A percentile compares a stretch with the other conserved stretches of the same genome.
Conservation (phyloP, 106 monocot species). For the Cymbidium sinense region DNA sequence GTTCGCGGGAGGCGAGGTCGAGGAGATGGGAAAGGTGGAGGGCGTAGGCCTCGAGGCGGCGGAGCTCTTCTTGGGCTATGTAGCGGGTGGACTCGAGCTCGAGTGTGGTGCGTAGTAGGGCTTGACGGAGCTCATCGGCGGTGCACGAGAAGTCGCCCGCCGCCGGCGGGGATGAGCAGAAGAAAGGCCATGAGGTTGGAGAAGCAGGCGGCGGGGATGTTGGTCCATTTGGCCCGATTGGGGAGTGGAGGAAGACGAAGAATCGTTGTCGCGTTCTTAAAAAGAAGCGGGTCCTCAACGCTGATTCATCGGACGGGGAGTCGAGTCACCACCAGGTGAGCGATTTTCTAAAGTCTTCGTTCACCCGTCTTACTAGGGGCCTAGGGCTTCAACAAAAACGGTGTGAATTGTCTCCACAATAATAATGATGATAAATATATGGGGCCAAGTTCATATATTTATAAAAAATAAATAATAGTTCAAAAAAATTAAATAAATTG, state of each 20-base stretch:
- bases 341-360: too few relatives aligned
- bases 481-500: too few relatives aligned
- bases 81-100: conserved; percentile 52
- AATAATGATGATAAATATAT: too few relatives aligned
- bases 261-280: neutral
- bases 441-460: too few relatives aligned
- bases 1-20: conserved; percentile 36
- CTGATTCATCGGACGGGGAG: neutral
- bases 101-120: conserved; percentile 22
- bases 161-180: neutral
- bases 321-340: neutral
- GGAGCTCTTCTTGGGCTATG: conserved; percentile 42
- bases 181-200: neutral
- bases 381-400: too few relatives aligned
- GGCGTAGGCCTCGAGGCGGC: conserved; percentile 31
- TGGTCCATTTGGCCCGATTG: neutral
- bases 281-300: neutral
- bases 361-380: too few relatives aligned
- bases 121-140: conserved; percentile 24
- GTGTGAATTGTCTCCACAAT: too few relatives aligned
- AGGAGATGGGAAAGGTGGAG: conserved; percentile 40
- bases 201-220: neutral
- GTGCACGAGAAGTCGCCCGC: neutral
- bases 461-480: too few relatives aligned
- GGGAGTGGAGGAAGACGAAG: neutral